phyloP scores from a whole-genome alignment of 768 basidiomycete genomes.

The Lactarius trivialis region DNA sequence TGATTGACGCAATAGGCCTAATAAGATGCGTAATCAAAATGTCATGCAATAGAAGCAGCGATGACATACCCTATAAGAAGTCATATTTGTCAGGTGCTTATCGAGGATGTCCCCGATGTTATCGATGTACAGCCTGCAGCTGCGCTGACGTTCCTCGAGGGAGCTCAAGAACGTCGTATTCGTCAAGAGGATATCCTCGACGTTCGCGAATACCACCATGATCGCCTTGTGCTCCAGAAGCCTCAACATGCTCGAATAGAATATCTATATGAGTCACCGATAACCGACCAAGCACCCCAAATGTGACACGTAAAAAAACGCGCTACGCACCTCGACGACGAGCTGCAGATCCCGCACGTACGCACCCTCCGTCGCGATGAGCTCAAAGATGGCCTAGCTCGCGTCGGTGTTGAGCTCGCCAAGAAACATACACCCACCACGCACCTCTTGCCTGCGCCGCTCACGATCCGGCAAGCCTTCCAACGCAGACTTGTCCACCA shows the following conservation, averaged over 20 bases:
- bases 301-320: neutral
- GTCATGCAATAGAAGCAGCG: neutral
- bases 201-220: slow-evolving; percentile 82
- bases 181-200: slow-evolving; percentile 85
- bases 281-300: neutral
- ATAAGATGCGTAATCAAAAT: neutral
- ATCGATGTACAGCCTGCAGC: slow-evolving; percentile 87
- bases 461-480: slow-evolving; percentile 74
- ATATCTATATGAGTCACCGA: slow-evolving; percentile 45
- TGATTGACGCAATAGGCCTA: slow-evolving; percentile 93
- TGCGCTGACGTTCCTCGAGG: slow-evolving; percentile 86
- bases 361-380: slow-evolving; percentile 83
- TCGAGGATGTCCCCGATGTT: slow-evolving; percentile 80
- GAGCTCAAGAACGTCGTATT: slow-evolving; percentile 86
- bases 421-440: no score
- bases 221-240: slow-evolving; percentile 71
- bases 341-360: slow-evolving; percentile 91
- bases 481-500: slow-evolving; percentile 79
- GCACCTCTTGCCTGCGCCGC: slow-evolving; percentile 81
- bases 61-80: slow-evolving; percentile 63
- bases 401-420: neutral
- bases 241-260: slow-evolving; percentile 73
- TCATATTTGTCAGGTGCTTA: slow-evolving; percentile 68
- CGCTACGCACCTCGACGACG: slow-evolving; percentile 69
- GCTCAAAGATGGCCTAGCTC: slow-evolving; percentile 83